Evolutionary conservation across 352 stramenopile genomes (phyloP).

Genomic region (Pythium biforme): DNA sequence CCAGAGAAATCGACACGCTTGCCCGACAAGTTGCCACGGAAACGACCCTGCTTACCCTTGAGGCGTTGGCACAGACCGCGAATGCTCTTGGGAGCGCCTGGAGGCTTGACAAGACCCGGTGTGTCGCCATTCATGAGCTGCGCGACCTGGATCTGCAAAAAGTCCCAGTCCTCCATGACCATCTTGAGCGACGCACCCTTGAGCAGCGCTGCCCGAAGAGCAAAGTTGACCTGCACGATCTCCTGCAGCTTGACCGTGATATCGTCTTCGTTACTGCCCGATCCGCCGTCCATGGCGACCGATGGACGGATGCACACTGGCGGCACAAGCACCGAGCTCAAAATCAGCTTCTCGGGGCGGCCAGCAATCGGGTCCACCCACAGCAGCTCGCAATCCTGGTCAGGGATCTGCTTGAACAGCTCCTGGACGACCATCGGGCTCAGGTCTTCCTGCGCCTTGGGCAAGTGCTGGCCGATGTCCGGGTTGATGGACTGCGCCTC

Average conservation of each 20-base stretch:
- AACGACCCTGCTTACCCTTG: conserved; percentile 97
- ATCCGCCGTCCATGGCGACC: conserved; percentile 96
- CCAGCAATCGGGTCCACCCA: conserved; percentile 95
- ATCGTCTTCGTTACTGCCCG: conserved; percentile 98
- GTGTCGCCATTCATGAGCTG: conserved; percentile 99
- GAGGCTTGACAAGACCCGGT: conserved; percentile 94
- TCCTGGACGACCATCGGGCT: conserved; percentile 91
- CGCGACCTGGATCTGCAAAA: conserved; percentile 97
- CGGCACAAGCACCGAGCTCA: conserved; percentile 97
- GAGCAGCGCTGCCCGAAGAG: conserved; percentile 91
- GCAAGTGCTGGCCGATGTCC: conserved; percentile 82
- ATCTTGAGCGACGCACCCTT: conserved; percentile 97
- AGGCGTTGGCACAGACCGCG: conserved; percentile 97
- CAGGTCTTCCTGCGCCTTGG: conserved; percentile 90
- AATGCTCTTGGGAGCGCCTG: conserved; percentile 93
- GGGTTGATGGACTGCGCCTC: conserved; percentile 77
- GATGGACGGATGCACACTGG: conserved; percentile 98
- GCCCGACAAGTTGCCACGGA: conserved; percentile 98
- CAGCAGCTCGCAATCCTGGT: conserved; percentile 97
- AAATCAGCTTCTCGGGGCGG: conserved; percentile 97
- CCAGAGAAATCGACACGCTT: conserved; percentile 99
- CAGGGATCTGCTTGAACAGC: conserved; percentile 95
- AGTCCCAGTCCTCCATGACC: conserved; percentile 99
- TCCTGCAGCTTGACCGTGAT: conserved; percentile 99
- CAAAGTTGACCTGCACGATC: conserved; percentile 99